phyloP scores from a whole-genome alignment of 1,139 yeast genomes.

The Geotrichum bryndzae region DNA sequence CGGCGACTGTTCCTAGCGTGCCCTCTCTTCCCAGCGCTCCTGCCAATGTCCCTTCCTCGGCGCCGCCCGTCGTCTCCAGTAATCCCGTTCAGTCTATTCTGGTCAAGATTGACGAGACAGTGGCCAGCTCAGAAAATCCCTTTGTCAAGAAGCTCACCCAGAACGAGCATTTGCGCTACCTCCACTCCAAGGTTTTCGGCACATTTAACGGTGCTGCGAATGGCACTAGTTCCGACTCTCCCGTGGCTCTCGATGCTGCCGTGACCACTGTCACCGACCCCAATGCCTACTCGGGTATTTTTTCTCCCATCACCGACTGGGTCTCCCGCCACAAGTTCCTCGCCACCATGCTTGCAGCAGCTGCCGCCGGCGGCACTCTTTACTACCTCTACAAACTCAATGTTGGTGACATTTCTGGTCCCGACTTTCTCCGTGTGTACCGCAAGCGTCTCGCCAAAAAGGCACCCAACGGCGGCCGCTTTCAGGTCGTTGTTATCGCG shows the following conservation, averaged over 20 bases:
- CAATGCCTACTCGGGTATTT: not conserved
- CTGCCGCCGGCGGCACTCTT: slow-evolving; percentile 24
- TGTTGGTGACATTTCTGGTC: slow-evolving; percentile 16
- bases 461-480: slow-evolving; percentile 63
- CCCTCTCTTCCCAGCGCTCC: not conserved
- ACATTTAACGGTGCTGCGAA: not conserved
- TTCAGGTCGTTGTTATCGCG: slow-evolving; percentile 64
- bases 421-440: slow-evolving; percentile 12
- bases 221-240: not conserved
- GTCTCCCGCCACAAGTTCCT: slow-evolving; percentile 26
- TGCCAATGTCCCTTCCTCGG: not conserved
- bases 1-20: not conserved
- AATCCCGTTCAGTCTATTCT: not conserved
- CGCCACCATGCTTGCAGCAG: slow-evolving; percentile 24
- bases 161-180: slow-evolving; percentile 4
- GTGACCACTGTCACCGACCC: not conserved
- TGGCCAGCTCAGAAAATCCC: slow-evolving; percentile 5
- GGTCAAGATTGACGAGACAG: not conserved
- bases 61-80: not conserved
- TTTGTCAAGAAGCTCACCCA: not conserved
- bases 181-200: slow-evolving; percentile 2
- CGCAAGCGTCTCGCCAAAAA: slow-evolving; percentile 52
- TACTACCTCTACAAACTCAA: slow-evolving; percentile 22
- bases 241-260: not conserved
- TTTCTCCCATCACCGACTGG: slow-evolving; percentile 24